These are phyloP conservation scores for Fusarium vanettenii DNA, from an alignment of 2,329 filamentous ascomycete species.

Conservation along the genomic window DNA sequence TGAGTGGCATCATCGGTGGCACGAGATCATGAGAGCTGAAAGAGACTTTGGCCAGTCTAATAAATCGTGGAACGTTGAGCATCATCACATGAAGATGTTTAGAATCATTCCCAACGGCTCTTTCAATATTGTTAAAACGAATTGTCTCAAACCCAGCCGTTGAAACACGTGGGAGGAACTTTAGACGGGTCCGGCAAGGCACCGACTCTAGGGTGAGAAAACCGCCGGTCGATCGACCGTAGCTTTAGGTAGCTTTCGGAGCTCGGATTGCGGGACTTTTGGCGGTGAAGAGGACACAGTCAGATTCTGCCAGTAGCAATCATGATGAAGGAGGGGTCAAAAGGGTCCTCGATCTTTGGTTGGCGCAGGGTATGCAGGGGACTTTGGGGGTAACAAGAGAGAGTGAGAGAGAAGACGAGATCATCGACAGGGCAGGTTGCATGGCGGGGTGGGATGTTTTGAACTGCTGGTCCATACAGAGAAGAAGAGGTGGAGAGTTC, in stretches of 20 bases:
- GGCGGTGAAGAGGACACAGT: conserved; percentile 2
- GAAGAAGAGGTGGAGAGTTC: conserved; percentile 10
- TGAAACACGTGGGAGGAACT: conserved; percentile 25
- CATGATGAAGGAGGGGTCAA: conserved; percentile 26
- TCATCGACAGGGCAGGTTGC: conserved; percentile 21
- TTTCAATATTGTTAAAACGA: background rate
- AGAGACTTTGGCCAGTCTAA: background rate
- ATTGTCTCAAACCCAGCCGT: conserved; percentile 18
- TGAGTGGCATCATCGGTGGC: background rate
- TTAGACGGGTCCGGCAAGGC: background rate
- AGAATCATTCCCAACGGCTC: background rate
- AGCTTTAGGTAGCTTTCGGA: background rate
- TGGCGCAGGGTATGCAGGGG: conserved; percentile 16
- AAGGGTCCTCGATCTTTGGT: conserved; percentile 10
- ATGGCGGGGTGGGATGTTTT: conserved; percentile 31
- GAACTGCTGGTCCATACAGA: conserved; percentile 25
- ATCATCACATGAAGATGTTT: background rate
- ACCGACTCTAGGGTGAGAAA: conserved; percentile 3
- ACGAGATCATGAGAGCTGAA: conserved; percentile 1
- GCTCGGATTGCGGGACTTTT: conserved; percentile 8
- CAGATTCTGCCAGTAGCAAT: conserved; percentile 22
- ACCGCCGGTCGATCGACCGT: background rate
- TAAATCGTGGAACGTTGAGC: background rate
- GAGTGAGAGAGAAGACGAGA: conserved; percentile 10
- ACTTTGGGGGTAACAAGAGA: conserved; percentile 4